phyloP scores from a whole-genome alignment of 768 basidiomycete species.

The Inosperma sp. region DNA sequence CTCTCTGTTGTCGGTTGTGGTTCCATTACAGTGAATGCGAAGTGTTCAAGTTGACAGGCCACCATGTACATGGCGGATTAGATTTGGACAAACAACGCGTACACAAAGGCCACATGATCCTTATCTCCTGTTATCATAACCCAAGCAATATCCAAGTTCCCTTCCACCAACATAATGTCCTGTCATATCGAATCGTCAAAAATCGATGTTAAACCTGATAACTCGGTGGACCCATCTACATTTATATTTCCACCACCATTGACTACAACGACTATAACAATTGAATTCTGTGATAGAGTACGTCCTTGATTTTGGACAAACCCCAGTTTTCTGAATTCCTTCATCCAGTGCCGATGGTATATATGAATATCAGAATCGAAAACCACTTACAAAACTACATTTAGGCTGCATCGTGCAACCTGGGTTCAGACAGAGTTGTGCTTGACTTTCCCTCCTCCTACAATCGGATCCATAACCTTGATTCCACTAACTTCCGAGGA shows the following conservation, averaged over 20 bases:
- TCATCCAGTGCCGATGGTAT: constrained; percentile 73
- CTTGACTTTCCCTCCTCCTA: constrained; percentile 83
- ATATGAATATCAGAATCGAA: constrained; percentile 14
- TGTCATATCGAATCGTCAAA: not conserved
- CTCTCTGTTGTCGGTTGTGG: not conserved
- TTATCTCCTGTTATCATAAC: not conserved
- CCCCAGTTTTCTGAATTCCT: not conserved
- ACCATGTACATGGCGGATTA: not conserved
- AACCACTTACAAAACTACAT: not conserved
- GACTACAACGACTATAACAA: constrained; percentile 52
- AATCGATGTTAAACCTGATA: constrained; percentile 6
- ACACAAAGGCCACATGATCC: constrained; percentile 35
- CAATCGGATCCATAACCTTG: constrained; percentile 60
- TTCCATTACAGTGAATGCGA: too few species aligned
- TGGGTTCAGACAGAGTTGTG: constrained; percentile 95
- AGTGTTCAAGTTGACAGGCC: too few species aligned
- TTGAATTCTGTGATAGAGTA: constrained; percentile 93
- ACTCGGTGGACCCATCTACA: constrained; percentile 41
- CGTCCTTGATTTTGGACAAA: constrained; percentile 25
- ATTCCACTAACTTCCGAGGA: constrained; percentile 75
- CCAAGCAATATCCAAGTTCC: not conserved
- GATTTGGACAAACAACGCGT: constrained; percentile 49
- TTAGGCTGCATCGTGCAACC: constrained; percentile 85
- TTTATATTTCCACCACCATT: constrained; percentile 53
- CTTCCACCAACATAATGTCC: too few species aligned